Conservation (phyloP, 2,329 filamentous ascomycete species). For the Talaromyces sp. region DNA sequence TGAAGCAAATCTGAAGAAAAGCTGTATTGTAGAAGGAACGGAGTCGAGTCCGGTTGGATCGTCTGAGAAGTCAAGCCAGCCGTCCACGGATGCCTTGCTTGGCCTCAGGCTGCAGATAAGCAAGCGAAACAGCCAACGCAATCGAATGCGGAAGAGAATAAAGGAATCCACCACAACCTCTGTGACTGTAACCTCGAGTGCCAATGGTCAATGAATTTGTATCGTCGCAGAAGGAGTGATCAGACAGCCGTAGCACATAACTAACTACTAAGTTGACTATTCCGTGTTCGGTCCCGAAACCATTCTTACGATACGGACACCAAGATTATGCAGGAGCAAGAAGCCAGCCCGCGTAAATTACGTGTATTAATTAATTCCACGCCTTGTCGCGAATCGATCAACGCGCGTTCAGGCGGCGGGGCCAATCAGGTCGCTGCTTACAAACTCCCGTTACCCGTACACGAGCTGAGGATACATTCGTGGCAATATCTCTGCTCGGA, state of each 20-base stretch:
- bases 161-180: not conserved
- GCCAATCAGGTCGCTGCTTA: not conserved
- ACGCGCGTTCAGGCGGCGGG: not conserved
- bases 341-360: not conserved
- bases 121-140: not conserved
- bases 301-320: not conserved
- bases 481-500: not conserved
- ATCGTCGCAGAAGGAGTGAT: slow-evolving; percentile 13
- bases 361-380: slow-evolving; percentile 3
- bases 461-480: not conserved
- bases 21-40: not conserved
- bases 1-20: not conserved
- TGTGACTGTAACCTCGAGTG: not conserved
- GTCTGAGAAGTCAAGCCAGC: not conserved
- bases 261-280: no score
- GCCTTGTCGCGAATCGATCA: not conserved
- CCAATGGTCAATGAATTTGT: not conserved
- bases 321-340: not conserved
- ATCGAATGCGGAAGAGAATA: not conserved
- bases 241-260: slow-evolving; percentile 7
- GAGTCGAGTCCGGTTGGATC: not conserved
- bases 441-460: not conserved
- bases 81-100: not conserved
- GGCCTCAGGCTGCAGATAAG: not conserved
- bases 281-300: slow-evolving; percentile 4